Percentiles rank a stretch among this genome's conserved stretches.
phyloP scores from a whole-genome alignment of 1,284 basidiomycete species.

The Puccinia polysora region DNA sequence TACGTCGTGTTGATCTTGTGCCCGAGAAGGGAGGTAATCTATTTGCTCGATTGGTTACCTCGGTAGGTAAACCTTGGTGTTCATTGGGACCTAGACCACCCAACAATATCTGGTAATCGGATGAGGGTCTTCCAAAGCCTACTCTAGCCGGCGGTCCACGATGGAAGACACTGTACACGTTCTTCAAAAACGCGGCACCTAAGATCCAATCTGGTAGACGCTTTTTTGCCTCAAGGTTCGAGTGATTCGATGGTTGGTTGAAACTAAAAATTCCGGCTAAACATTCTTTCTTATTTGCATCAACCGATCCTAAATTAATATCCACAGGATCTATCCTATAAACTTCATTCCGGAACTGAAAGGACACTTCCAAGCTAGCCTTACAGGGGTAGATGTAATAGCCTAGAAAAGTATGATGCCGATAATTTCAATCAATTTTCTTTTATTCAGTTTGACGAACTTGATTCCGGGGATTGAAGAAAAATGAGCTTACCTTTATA shows the following conservation, averaged over 20 bases:
- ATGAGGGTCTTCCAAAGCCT: slow-evolving; percentile 21
- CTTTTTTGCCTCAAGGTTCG: background rate
- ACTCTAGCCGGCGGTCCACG: slow-evolving; percentile 25
- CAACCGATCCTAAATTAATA: slow-evolving; percentile 20
- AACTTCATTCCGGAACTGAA: background rate
- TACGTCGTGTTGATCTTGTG: no score
- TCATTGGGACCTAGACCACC: background rate
- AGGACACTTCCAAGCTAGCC: slow-evolving; percentile 47
- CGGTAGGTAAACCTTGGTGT: background rate
- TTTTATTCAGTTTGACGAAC: slow-evolving; percentile 2
- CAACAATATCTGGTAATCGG: background rate
- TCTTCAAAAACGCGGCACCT: slow-evolving; percentile 52
- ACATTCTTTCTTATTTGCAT: slow-evolving; percentile 11
- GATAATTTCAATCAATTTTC: slow-evolving; percentile 37
- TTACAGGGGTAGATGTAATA: slow-evolving; percentile 47
- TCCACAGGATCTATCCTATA: slow-evolving; percentile 25
- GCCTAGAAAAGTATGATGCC: slow-evolving; percentile 39
- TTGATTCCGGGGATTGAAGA: slow-evolving; percentile 49
- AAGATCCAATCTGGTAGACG: slow-evolving; percentile 49
- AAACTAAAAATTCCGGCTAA: slow-evolving; percentile 28
- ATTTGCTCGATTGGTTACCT: no score
- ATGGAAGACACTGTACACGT: slow-evolving; percentile 22
- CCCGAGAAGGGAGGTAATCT: no score
- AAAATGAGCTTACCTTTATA: slow-evolving; percentile 44
- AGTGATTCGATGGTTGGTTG: background rate